Evolutionary conservation across 164 flowering plant genomes (phyloP).

Genomic region (Dillenia turbinata): DNA sequence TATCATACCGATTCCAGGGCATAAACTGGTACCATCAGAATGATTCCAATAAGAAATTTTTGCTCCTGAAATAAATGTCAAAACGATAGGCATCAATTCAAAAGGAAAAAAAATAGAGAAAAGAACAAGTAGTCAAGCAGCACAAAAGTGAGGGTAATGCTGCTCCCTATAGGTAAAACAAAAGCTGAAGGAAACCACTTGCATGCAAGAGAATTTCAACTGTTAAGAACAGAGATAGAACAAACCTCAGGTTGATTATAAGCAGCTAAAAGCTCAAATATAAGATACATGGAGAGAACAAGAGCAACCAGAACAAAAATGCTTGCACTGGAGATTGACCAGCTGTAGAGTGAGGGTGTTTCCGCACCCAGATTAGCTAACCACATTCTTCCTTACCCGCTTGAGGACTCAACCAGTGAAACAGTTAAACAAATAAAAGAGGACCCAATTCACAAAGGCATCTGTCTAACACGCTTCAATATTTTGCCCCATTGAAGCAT

Average conservation of each 20-base stretch:
- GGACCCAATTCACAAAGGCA: constrained; percentile 19
- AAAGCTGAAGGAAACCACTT: neutral
- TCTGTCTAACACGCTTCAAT: too few relatives aligned
- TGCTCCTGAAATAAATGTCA: constrained; percentile 73
- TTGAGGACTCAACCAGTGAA: constrained; percentile 49
- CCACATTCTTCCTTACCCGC: constrained; percentile 44
- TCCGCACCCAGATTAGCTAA: constrained; percentile 30
- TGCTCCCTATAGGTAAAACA: too few relatives aligned
- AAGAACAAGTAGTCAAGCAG: neutral
- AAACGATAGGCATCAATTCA: constrained; percentile 1
- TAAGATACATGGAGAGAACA: constrained; percentile 72
- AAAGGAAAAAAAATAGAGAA: neutral
- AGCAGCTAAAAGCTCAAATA: constrained; percentile 83
- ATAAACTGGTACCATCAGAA: constrained; percentile 98
- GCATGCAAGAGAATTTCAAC: neutral
- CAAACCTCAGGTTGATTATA: constrained; percentile 95
- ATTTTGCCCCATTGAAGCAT: too few relatives aligned
- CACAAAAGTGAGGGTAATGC: neutral
- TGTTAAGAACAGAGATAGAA: constrained; percentile 11
- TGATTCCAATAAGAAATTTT: constrained; percentile 86
- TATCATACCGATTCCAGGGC: constrained; percentile 82
- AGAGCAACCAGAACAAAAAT: constrained; percentile 78
- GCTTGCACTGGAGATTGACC: constrained; percentile 76
- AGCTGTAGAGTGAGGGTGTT: constrained; percentile 37
- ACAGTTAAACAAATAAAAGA: constrained; percentile 34